Evolutionary conservation across 1,139 yeast genomes (phyloP).

Genomic region (Arxiozyma bovina): DNA sequence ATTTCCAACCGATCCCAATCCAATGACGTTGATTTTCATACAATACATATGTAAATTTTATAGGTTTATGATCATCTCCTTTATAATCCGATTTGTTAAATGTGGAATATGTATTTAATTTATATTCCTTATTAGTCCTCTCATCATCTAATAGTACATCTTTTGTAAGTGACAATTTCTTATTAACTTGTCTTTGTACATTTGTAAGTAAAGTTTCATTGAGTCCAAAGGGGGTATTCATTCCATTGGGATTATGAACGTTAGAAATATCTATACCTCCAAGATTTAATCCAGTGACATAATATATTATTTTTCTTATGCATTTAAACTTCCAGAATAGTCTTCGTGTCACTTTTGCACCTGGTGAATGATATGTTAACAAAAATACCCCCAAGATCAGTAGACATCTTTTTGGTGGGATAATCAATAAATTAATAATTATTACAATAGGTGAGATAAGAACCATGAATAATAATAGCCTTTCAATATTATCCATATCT

Average conservation of each 20-base stretch:
- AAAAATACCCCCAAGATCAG: constrained; percentile 53
- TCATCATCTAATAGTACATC: background rate
- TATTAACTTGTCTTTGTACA: constrained; percentile 29
- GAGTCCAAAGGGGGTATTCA: background rate
- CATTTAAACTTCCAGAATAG: constrained; percentile 75
- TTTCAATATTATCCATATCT: constrained; percentile 67
- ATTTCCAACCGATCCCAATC: constrained; percentile 98
- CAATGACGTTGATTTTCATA: constrained; percentile 95
- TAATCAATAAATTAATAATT: constrained; percentile 52
- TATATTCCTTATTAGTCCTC: background rate
- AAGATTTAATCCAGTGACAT: constrained; percentile 81
- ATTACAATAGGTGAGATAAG: constrained; percentile 80
- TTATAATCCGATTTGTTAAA: background rate
- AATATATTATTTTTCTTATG: constrained; percentile 63
- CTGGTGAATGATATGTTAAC: constrained; percentile 78
- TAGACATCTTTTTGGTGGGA: constrained; percentile 64
- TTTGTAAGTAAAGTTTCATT: constrained; percentile 27
- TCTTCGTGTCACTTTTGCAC: constrained; percentile 71
- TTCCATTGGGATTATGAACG: constrained; percentile 18
- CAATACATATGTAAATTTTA: constrained; percentile 84
- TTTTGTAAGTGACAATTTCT: constrained; percentile 18
- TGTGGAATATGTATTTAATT: background rate
- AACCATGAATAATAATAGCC: constrained; percentile 73
- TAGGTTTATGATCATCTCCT: constrained; percentile 41
- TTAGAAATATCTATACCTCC: constrained; percentile 37